These are phyloP conservation scores for Curvularia sp. DNA, from an alignment of 2,329 filamentous ascomycete species.

Conservation along the genomic window DNA sequence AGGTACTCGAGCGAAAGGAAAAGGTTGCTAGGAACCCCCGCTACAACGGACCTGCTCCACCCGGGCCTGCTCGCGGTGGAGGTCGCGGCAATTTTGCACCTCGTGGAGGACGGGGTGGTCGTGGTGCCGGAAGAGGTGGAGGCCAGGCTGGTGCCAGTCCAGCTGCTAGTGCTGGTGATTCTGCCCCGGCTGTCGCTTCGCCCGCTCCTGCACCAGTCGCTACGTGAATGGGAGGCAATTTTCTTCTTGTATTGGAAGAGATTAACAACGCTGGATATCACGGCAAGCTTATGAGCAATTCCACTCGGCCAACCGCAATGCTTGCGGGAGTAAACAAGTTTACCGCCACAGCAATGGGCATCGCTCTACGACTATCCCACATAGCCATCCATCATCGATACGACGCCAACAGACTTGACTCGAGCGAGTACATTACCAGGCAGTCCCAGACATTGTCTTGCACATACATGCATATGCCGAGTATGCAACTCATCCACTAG, in stretches of 20 bases:
- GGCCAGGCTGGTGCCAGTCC: slow-evolving; percentile 25
- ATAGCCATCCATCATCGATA: slow-evolving; percentile 3
- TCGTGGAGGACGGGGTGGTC: slow-evolving; percentile 45
- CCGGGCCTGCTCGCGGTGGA: slow-evolving; percentile 39
- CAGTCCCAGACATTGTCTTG: neutral
- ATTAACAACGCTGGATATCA: neutral
- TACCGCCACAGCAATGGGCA: neutral
- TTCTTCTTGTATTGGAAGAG: neutral
- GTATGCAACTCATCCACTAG: neutral
- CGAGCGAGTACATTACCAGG: neutral
- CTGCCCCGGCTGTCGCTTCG: slow-evolving; percentile 17
- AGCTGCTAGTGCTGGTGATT: slow-evolving; percentile 15
- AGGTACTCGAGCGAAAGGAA: slow-evolving; percentile 83
- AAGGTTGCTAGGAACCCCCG: slow-evolving; percentile 41
- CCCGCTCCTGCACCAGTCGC: slow-evolving; percentile 16
- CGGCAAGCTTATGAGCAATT: neutral
- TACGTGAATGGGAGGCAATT: slow-evolving; percentile 2
- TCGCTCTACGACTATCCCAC: neutral
- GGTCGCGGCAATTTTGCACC: slow-evolving; percentile 43
- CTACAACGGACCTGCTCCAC: slow-evolving; percentile 36
- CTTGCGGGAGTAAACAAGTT: neutral
- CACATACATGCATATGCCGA: neutral
- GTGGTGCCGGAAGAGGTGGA: slow-evolving; percentile 44
- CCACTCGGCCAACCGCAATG: neutral
- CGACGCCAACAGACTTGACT: neutral